Evolutionary conservation across 1,284 basidiomycete genomes (phyloP).

Genomic region (Boletus calvinii): DNA sequence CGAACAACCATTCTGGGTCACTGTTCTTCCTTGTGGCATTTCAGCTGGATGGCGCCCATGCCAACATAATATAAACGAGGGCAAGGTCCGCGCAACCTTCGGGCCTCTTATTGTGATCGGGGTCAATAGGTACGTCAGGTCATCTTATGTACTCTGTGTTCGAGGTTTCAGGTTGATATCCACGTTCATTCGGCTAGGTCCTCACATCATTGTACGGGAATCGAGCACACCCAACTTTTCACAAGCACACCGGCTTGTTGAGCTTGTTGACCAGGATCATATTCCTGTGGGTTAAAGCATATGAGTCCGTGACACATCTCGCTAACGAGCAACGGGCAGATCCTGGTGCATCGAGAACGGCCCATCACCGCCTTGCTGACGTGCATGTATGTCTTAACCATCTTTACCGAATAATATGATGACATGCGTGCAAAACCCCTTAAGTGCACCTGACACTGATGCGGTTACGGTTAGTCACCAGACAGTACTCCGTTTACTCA

Average conservation of each 20-base stretch:
- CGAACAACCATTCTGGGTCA: constrained; percentile 54
- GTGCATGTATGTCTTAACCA: not conserved
- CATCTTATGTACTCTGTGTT: not conserved
- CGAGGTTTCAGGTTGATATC: not conserved
- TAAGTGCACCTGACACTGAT: too few relatives aligned
- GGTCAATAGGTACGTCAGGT: not conserved
- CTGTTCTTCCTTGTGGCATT: constrained; percentile 46
- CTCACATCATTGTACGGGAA: not conserved
- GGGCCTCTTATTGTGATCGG: not conserved
- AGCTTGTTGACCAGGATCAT: not conserved
- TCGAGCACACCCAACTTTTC: not conserved
- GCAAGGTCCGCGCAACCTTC: not conserved
- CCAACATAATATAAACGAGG: too few relatives aligned
- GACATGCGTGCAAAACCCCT: not conserved
- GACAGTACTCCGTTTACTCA: not conserved
- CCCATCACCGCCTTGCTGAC: not conserved
- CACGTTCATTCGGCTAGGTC: not conserved
- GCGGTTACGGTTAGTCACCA: not conserved
- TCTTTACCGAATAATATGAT: not conserved
- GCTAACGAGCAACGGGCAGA: not conserved
- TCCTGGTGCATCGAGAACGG: not conserved
- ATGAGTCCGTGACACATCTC: not conserved
- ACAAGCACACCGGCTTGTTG: not conserved
- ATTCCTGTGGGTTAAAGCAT: not conserved
- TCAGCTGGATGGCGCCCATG: too few relatives aligned